These are phyloP conservation scores for Westerdykella aurantiaca DNA, from an alignment of 2,329 filamentous ascomycete species.

Conservation along the genomic window DNA sequence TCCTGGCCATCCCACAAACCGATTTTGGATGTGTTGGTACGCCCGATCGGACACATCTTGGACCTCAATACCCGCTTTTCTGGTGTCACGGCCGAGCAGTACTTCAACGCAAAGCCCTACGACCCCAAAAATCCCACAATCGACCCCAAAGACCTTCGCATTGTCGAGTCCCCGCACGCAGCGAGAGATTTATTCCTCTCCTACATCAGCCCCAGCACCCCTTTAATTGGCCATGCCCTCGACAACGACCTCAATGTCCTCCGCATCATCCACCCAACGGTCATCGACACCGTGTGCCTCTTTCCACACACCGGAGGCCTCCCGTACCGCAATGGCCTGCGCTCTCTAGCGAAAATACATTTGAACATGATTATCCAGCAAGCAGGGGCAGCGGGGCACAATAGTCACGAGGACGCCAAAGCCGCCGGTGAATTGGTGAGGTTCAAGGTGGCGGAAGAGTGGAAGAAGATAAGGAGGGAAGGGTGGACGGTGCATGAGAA, in stretches of 20 bases:
- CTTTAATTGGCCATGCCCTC: conserved; percentile 85
- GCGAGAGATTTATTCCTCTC: conserved; percentile 75
- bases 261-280: conserved; percentile 74
- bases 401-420: conserved; percentile 85
- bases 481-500: conserved; percentile 55
- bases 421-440: conserved; percentile 83
- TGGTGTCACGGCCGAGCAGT: conserved; percentile 74
- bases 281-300: conserved; percentile 80
- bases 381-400: conserved; percentile 65
- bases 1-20: conserved; percentile 74
- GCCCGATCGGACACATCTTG: conserved; percentile 74
- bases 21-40: conserved; percentile 78
- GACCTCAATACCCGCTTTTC: conserved; percentile 92
- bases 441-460: conserved; percentile 62
- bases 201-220: conserved; percentile 68
- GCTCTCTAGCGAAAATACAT: conserved; percentile 62
- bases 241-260: conserved; percentile 91
- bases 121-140: conserved; percentile 20
- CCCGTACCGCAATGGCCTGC: conserved; percentile 73
- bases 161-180: conserved; percentile 67
- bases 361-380: conserved; percentile 75
- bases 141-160: conserved; percentile 48
- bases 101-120: conserved; percentile 54
- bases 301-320: conserved; percentile 74
- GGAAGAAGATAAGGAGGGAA: conserved; percentile 58